These are phyloP conservation scores for Logfia minima DNA, from an alignment of 129 eudicot species.

Conservation along the genomic window DNA sequence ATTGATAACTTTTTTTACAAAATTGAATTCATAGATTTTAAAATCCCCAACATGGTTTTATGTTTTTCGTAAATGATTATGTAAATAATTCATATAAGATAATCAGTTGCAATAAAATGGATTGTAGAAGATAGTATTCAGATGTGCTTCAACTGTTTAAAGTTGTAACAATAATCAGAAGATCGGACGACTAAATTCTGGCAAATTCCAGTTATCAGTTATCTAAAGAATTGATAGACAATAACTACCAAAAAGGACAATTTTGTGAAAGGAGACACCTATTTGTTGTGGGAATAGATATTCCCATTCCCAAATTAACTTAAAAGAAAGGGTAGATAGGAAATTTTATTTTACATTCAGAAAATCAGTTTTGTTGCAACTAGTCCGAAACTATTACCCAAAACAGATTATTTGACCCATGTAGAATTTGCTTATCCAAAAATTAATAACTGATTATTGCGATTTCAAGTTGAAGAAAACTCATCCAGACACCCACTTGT, in stretches of 20 bases:
- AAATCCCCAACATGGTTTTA: neutral
- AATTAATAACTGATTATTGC: neutral
- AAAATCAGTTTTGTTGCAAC: constrained; percentile 8
- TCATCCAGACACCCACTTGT: neutral
- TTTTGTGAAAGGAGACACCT: neutral
- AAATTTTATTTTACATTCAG: neutral
- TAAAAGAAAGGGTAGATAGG: neutral
- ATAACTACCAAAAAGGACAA: neutral
- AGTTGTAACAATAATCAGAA: constrained; percentile 5
- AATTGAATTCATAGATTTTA: neutral
- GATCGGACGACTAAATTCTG: neutral
- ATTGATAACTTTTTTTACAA: neutral
- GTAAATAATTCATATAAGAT: neutral
- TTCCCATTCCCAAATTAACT: neutral
- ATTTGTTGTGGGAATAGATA: neutral
- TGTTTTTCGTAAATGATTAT: neutral
- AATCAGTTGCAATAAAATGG: neutral
- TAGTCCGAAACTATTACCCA: constrained; percentile 2
- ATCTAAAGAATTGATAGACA: neutral
- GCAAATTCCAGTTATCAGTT: neutral
- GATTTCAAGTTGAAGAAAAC: neutral
- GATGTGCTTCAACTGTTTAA: constrained; percentile 5
- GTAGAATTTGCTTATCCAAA: neutral
- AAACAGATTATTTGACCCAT: constrained; percentile 9
- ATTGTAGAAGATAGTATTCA: neutral